Evolutionary conservation across 768 basidiomycete species (phyloP).

Genomic region (Auricularia heimuer): DNA sequence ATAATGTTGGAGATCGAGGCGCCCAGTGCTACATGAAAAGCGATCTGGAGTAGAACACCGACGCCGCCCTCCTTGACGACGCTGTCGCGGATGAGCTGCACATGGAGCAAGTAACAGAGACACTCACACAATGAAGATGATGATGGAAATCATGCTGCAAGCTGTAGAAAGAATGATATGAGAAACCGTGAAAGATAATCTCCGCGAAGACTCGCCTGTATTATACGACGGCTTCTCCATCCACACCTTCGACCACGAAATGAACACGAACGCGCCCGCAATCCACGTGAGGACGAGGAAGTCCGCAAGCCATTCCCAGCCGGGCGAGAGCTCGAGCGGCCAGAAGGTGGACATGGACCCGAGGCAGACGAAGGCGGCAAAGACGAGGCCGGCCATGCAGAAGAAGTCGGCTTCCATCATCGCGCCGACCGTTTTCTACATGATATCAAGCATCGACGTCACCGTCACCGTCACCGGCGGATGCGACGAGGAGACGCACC

Average conservation of each 20-base stretch:
- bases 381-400: conserved; percentile 60
- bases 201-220: conserved; percentile 45
- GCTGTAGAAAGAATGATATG: conserved; percentile 30
- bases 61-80: conserved; percentile 86
- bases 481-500: too few species aligned
- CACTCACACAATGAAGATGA: conserved; percentile 71
- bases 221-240: conserved; percentile 85
- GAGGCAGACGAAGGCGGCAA: conserved; percentile 64
- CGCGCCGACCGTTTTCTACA: conserved; percentile 66
- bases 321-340: conserved; percentile 62
- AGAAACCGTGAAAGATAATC: not conserved
- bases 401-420: conserved; percentile 89
- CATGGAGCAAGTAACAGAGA: conserved; percentile 12
- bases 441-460: not conserved
- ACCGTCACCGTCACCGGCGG: not conserved
- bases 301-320: conserved; percentile 69
- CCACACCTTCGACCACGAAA: conserved; percentile 91
- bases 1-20: conserved; percentile 70
- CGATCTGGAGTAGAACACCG: conserved; percentile 59
- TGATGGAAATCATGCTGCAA: conserved; percentile 76
- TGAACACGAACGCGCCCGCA: conserved; percentile 64
- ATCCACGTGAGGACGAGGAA: conserved; percentile 70
- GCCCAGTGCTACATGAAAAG: conserved; percentile 70
- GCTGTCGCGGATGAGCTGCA: conserved; percentile 25
- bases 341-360: conserved; percentile 70